These are phyloP conservation scores for Guadua angustifolia DNA, from an alignment of 176 grass and related monocot species.

Conservation along the genomic window DNA sequence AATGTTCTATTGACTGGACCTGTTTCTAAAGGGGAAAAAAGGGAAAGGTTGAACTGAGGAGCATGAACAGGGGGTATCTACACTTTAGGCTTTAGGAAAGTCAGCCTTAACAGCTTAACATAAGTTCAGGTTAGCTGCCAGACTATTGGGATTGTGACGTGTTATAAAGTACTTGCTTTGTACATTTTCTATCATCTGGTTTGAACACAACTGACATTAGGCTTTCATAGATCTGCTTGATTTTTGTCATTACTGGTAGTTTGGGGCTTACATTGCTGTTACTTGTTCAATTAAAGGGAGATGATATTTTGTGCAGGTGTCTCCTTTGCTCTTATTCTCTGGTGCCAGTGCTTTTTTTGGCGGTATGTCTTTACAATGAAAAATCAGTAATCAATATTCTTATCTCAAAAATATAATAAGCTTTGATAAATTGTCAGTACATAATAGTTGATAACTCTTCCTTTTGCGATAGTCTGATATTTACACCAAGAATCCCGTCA, in stretches of 20 bases:
- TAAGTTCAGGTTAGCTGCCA: background rate
- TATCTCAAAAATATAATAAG: background rate
- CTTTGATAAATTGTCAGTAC: background rate
- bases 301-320: constrained; percentile 57
- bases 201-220: background rate
- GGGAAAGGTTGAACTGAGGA: background rate
- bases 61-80: background rate
- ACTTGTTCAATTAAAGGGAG: background rate
- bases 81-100: background rate
- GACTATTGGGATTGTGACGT: background rate
- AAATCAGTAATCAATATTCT: background rate
- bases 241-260: background rate
- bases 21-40: background rate
- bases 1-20: background rate
- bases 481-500: background rate
- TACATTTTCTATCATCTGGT: background rate
- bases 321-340: constrained; percentile 78
- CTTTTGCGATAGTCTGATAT: background rate
- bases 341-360: constrained; percentile 89
- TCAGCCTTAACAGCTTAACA: background rate
- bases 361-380: constrained; percentile 49
- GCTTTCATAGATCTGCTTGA: background rate
- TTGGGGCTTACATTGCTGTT: background rate
- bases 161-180: background rate
- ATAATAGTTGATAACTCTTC: background rate